These are phyloP conservation scores for Septoria petroselini DNA, from an alignment of 2,329 filamentous ascomycete species.

Conservation along the genomic window DNA sequence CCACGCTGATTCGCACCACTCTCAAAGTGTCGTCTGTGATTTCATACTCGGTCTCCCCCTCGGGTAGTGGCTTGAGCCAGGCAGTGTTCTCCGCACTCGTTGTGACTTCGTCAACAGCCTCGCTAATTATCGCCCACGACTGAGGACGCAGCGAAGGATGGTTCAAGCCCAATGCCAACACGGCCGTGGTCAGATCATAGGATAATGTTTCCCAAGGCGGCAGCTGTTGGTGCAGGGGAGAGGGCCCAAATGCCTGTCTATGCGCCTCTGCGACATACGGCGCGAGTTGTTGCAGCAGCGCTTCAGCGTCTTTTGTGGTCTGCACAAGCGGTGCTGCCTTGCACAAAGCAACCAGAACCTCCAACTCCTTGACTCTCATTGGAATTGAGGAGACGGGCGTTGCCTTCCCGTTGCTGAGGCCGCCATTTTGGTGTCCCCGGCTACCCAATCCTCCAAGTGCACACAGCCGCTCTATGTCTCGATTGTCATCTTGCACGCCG, in stretches of 20 bases:
- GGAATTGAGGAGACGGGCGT: conserved; percentile 33
- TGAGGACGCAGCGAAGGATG: conserved; percentile 66
- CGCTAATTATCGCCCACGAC: conserved; percentile 64
- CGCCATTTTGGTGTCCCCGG: conserved; percentile 17
- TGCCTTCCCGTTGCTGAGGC: conserved; percentile 11
- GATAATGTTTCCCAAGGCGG: conserved; percentile 84
- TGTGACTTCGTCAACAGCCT: conserved; percentile 70
- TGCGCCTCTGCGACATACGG: conserved; percentile 86
- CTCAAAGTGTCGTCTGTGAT: conserved; percentile 29
- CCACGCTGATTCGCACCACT: conserved; percentile 69
- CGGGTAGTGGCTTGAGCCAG: conserved; percentile 30
- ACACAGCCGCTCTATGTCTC: conserved; percentile 45
- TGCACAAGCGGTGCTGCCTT: conserved; percentile 78
- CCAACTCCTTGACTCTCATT: conserved; percentile 74
- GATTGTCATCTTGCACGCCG: conserved; percentile 26
- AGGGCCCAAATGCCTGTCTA: conserved; percentile 70
- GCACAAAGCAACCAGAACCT: conserved; percentile 86
- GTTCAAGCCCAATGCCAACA: conserved; percentile 75
- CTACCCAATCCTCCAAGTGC: conserved; percentile 29
- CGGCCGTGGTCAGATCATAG: conserved; percentile 71
- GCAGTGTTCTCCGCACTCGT: conserved; percentile 56
- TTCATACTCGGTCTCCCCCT: conserved; percentile 25
- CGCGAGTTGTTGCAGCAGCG: conserved; percentile 72
- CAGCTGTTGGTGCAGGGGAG: conserved; percentile 77
- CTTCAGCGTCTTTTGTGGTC: conserved; percentile 68